Percentiles rank a stretch among this genome's conserved stretches.
phyloP scores from a whole-genome alignment of 2,329 filamentous ascomycete genomes.

The Hymenoscyphus scutula region DNA sequence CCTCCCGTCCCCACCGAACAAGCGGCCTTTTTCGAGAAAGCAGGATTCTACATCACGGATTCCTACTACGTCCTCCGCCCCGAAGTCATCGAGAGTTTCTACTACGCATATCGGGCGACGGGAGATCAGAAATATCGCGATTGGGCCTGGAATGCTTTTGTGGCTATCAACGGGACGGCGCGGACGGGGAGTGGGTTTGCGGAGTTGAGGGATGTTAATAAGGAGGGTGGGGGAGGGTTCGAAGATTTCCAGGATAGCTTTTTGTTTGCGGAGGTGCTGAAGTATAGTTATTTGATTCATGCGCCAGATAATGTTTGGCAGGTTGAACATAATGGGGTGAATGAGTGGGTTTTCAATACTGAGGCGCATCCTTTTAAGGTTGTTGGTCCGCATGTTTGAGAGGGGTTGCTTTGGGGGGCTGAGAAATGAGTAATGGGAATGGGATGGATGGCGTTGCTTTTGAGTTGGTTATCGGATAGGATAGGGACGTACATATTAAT shows the following conservation, averaged over 20 bases:
- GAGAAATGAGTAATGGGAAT: neutral
- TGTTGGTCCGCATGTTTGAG: conserved; percentile 30
- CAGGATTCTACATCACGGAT: conserved; percentile 70
- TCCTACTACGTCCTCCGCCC: conserved; percentile 68
- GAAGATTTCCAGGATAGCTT: conserved; percentile 80
- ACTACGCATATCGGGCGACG: conserved; percentile 83
- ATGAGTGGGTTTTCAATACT: conserved; percentile 62
- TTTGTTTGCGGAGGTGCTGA: conserved; percentile 83
- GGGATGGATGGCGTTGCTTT: too few relatives aligned
- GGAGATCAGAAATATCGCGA: conserved; percentile 74
- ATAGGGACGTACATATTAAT: too few relatives aligned
- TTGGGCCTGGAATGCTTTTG: conserved; percentile 79
- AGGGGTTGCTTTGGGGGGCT: neutral
- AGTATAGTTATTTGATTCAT: conserved; percentile 73
- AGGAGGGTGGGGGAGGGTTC: conserved; percentile 56
- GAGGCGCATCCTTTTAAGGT: conserved; percentile 61
- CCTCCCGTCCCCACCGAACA: conserved; percentile 43
- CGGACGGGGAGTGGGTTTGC: conserved; percentile 65
- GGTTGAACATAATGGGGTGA: conserved; percentile 47
- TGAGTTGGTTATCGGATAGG: too few relatives aligned
- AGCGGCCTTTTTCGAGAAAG: conserved; percentile 57
- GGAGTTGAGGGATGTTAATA: conserved; percentile 64
- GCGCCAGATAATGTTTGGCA: conserved; percentile 48
- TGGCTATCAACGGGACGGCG: conserved; percentile 62
- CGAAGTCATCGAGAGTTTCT: conserved; percentile 80